Evolutionary conservation across 345 rosid genomes (phyloP).

Genomic region (Eucalyptus sp.): DNA sequence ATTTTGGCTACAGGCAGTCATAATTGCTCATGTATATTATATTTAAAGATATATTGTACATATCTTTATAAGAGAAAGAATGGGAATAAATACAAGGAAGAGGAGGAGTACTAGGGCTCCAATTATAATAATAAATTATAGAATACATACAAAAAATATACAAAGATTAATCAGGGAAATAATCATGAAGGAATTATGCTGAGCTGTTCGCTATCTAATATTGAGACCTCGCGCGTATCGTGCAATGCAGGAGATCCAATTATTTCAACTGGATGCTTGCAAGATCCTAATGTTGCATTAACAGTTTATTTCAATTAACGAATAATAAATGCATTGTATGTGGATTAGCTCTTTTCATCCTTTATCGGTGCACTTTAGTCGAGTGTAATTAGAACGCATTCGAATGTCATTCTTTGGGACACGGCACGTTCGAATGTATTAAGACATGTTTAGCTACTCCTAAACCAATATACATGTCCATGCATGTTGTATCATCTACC

Average conservation of each 20-base stretch:
- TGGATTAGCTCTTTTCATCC: background rate
- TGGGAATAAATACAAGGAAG: too few species aligned
- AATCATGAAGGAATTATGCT: too few species aligned
- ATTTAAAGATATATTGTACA: too few species aligned
- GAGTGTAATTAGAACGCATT: background rate
- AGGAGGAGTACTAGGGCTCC: too few species aligned
- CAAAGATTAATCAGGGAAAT: too few species aligned
- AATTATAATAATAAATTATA: too few species aligned
- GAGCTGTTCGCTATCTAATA: too few species aligned
- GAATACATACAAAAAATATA: too few species aligned
- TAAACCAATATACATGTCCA: background rate
- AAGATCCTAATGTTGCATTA: background rate
- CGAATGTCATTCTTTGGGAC: background rate
- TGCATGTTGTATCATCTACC: background rate
- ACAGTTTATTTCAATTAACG: background rate
- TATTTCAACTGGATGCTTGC: background rate
- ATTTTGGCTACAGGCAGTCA: accelerated
- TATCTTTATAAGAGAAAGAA: too few species aligned
- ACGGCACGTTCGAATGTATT: background rate
- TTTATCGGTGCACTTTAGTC: background rate
- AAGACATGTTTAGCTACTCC: background rate
- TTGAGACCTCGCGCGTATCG: background rate
- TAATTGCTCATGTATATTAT: too few species aligned
- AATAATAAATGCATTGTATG: background rate
- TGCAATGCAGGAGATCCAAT: background rate